A percentile compares a stretch with the other conserved stretches of the same genome.
Evolutionary conservation across 371 early-diverging fungal species (phyloP).

Genomic region (Synchytrium microbalum): DNA sequence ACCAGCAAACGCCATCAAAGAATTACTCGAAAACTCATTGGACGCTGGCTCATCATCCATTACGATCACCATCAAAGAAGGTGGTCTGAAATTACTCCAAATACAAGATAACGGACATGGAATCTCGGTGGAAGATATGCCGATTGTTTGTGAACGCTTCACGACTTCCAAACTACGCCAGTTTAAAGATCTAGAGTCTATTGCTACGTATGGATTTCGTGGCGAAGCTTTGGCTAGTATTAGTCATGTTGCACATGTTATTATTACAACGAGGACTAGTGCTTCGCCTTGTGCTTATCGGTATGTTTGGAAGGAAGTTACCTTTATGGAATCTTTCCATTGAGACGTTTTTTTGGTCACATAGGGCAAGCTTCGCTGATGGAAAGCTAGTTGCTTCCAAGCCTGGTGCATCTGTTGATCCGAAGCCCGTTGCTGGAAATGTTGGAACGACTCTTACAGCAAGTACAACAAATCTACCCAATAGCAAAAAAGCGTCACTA

Average conservation of each 20-base stretch:
- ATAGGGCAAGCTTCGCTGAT: conserved; percentile 72
- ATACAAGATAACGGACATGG: conserved; percentile 98
- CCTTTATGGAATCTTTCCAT: conserved; percentile 10
- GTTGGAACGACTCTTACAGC: conserved; percentile 84
- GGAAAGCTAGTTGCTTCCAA: conserved; percentile 68
- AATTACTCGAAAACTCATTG: conserved; percentile 94
- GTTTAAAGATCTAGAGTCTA: conserved; percentile 78
- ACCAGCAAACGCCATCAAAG: conserved; percentile 93
- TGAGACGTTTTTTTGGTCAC: not conserved
- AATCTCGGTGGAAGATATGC: conserved; percentile 53
- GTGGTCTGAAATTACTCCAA: conserved; percentile 83
- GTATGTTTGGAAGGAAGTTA: conserved; percentile 22
- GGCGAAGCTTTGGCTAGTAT: conserved; percentile 99
- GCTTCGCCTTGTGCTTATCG: conserved; percentile 77
- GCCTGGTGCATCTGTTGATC: conserved; percentile 61
- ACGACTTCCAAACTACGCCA: conserved; percentile 88
- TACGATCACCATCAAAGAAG: conserved; percentile 71
- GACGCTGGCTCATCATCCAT: conserved; percentile 91
- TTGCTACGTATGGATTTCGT: conserved; percentile 95
- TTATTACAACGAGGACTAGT: conserved; percentile 76
- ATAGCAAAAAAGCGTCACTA: not conserved
- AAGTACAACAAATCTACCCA: conserved; percentile 4
- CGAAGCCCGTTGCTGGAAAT: conserved; percentile 89
- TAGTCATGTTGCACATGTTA: conserved; percentile 83
- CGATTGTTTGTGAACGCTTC: conserved; percentile 85